Conservation (phyloP, 2,329 filamentous ascomycete species). For the Sclerotinia subarctica region DNA sequence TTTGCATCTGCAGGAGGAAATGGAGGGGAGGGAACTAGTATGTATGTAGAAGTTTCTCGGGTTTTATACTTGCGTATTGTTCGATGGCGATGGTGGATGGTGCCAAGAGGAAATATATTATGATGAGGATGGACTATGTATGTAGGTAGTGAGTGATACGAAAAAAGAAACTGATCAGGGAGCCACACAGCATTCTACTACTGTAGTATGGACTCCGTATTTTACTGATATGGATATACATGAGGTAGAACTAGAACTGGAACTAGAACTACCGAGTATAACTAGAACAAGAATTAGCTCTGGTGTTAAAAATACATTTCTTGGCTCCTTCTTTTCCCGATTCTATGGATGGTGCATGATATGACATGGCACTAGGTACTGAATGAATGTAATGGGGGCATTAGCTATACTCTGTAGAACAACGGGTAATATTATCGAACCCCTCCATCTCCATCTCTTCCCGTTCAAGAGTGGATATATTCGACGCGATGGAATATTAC, state of each 20-base stretch:
- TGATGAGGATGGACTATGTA: too few species aligned
- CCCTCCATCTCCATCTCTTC: not conserved
- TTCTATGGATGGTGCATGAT: not conserved
- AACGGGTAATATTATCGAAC: not conserved
- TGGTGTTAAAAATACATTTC: not conserved
- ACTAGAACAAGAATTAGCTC: not conserved
- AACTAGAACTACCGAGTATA: not conserved
- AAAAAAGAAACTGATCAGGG: not conserved
- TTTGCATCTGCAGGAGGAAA: not conserved
- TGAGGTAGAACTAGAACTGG: not conserved
- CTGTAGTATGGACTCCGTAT: too few species aligned
- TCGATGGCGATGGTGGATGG: not conserved
- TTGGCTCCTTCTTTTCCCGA: not conserved
- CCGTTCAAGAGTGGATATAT: not conserved
- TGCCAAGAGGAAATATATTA: not conserved
- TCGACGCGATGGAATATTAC: not conserved
- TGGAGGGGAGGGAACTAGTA: not conserved
- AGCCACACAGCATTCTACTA: too few species aligned
- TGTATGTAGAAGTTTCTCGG: slow-evolving; percentile 5
- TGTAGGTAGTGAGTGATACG: not conserved
- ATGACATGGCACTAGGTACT: not conserved
- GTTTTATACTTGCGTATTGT: not conserved
- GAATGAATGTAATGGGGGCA: not conserved
- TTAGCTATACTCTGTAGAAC: not conserved
- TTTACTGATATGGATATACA: too few species aligned